phyloP scores from a whole-genome alignment of 2,329 filamentous ascomycete species.

The Tolypocladium ovalisporum region DNA sequence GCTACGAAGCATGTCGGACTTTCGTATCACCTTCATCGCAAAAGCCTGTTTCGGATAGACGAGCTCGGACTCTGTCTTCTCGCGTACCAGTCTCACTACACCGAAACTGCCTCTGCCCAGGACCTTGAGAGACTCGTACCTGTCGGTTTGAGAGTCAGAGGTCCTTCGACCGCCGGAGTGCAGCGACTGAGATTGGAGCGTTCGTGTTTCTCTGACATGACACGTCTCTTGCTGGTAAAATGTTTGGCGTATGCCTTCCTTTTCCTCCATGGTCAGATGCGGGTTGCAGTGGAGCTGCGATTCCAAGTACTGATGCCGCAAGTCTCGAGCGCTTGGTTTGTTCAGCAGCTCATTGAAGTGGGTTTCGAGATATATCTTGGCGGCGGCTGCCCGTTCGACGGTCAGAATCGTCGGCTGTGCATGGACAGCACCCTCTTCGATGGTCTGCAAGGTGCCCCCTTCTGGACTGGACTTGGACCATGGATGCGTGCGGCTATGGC shows the following conservation, averaged over 20 bases:
- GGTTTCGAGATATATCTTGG: conserved; percentile 79
- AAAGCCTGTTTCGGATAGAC: conserved; percentile 47
- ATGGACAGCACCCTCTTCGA: conserved; percentile 17
- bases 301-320: conserved; percentile 23
- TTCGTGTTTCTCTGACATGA: conserved; percentile 62
- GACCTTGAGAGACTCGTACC: conserved; percentile 70
- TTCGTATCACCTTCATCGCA: conserved; percentile 96
- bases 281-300: conserved; percentile 44
- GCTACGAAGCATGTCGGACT: conserved; percentile 83
- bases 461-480: conserved; percentile 26
- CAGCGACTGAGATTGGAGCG: conserved; percentile 35
- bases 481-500: conserved; percentile 17
- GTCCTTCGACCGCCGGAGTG: conserved; percentile 4
- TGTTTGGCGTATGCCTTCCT: conserved; percentile 37
- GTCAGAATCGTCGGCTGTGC: conserved; percentile 36
- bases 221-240: conserved; percentile 61
- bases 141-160: conserved; percentile 10
- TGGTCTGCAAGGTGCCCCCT: conserved; percentile 21
- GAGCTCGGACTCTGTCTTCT: conserved; percentile 32
- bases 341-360: conserved; percentile 64
- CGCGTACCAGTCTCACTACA: conserved; percentile 74
- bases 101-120: conserved; percentile 93
- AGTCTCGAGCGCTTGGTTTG: conserved; percentile 22
- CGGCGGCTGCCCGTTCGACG: conserved; percentile 66
- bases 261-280: conserved; percentile 44